Base-by-base conservation (phyloP, 306 rosid species). In the Quercus gilva region DNA sequence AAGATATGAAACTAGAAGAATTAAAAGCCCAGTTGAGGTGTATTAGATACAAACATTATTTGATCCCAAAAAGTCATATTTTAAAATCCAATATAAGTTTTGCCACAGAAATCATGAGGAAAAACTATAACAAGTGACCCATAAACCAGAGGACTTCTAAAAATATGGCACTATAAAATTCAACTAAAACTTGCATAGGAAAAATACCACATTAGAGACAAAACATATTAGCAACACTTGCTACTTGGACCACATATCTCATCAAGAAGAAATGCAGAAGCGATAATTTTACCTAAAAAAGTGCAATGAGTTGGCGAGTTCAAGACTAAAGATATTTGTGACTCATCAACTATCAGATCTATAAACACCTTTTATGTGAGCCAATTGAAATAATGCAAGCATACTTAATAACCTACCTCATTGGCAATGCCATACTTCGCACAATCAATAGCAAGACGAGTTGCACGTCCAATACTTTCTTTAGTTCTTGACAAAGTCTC, bases 381-480 rank as follows among this genome's bases (percentile, higher is more conserved):
- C 33, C 53, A 37, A 64, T 72, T 55, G 64, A n/a, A 70, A 45
- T 17, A 81, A 28, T 71, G 29, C 13, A 76, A 80, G 49, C 43
- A 28, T 74, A 58, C 45, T 29, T 61, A 23, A 69, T 41, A 71
- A 70, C 90, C 64, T 75, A 96, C 99, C 99, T 96, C 99, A 73
- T 88, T 93, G 49, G 98, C 96, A 87, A 96, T 96, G 78, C 99
- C 98, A 81, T 96, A 93, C 84, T 94, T 93, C 18, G 99, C 99
- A 91, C 99, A 96, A 72, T 96, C 98, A 82, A 96, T 93, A 61
- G 99, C 99, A 80, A 92, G 95, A 81, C 99, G 98, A 51, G 99
- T 96, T n/a, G 99, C 99, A 2, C 99, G 99, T 43, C 97, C 96
- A 82, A 96, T 96, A 74, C 99, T 96, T 84, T 96, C 99, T 78